phyloP scores from a whole-genome alignment of 805 yeast genomes.

The Candida odintsovae region DNA sequence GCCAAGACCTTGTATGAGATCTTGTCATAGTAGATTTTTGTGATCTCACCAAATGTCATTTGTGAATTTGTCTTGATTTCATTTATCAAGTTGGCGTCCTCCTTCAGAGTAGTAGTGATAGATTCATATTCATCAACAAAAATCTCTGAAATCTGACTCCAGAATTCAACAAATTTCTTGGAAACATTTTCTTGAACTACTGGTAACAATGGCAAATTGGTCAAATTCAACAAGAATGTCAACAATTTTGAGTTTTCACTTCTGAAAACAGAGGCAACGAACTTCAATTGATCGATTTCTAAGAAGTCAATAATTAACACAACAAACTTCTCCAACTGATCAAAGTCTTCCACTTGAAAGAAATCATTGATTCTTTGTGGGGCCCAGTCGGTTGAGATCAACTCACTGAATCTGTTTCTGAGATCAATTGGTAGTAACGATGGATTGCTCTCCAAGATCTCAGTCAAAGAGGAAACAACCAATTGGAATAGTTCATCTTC shows the following conservation, averaged over 20 bases:
- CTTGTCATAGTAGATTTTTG: conserved; percentile 65
- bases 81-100: conserved; percentile 25
- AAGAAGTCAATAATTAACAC: conserved; percentile 40
- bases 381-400: conserved; percentile 45
- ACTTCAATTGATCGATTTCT: conserved; percentile 38
- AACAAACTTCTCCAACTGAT: conserved; percentile 36
- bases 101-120: conserved; percentile 26
- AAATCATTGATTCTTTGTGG: conserved; percentile 29
- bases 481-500: conserved; percentile 8
- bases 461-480: conserved; percentile 14
- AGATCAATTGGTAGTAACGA: conserved; percentile 19
- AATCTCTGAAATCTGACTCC: conserved; percentile 62
- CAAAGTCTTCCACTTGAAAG: conserved; percentile 29
- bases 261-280: conserved; percentile 35
- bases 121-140: conserved; percentile 45
- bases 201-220: conserved; percentile 53
- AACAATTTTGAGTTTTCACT: conserved; percentile 35
- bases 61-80: conserved; percentile 29
- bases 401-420: conserved; percentile 11
- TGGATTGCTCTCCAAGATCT: conserved; percentile 23
- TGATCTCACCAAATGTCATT: conserved; percentile 43
- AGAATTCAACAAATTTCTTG: conserved; percentile 52
- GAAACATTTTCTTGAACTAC: conserved; percentile 54
- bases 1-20: conserved; percentile 39
- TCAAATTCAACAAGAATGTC: conserved; percentile 43